Conservation (phyloP, 1,284 basidiomycete species). For the Gymnopus androsaceus region DNA sequence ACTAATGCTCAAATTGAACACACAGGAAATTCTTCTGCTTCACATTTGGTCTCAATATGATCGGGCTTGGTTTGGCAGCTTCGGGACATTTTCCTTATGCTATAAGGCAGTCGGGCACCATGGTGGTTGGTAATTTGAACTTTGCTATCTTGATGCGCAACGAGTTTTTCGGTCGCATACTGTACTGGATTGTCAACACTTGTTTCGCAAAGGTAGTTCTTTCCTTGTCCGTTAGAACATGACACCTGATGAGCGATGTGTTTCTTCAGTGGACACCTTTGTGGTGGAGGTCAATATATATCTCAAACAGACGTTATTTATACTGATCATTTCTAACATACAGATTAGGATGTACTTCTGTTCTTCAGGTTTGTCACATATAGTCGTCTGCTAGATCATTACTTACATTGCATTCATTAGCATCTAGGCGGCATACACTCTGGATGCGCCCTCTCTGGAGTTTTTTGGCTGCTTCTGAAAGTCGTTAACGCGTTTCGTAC, state of each 20-base stretch:
- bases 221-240: background rate
- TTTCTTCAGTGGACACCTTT: slow-evolving; percentile 67
- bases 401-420: slow-evolving; percentile 33
- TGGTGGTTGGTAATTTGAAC: slow-evolving; percentile 60
- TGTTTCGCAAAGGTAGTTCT: slow-evolving; percentile 60
- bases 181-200: slow-evolving; percentile 56
- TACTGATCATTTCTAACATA: no score
- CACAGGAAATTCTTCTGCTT: slow-evolving; percentile 71
- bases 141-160: slow-evolving; percentile 53
- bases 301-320: no score
- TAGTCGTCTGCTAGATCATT: background rate
- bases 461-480: slow-evolving; percentile 65
- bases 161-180: slow-evolving; percentile 56
- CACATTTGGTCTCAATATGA: slow-evolving; percentile 58
- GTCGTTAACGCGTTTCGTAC: slow-evolving; percentile 55
- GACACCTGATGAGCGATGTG: slow-evolving; percentile 8
- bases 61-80: slow-evolving; percentile 59
- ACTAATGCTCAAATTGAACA: no score
- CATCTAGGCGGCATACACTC: slow-evolving; percentile 78
- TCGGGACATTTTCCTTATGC: slow-evolving; percentile 69
- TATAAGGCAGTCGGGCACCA: slow-evolving; percentile 56
- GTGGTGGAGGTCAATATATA: slow-evolving; percentile 47
- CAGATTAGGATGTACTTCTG: slow-evolving; percentile 62
- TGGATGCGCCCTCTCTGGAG: slow-evolving; percentile 69
- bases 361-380: slow-evolving; percentile 51